Evolutionary conservation across 2,329 filamentous ascomycete species (phyloP).

Genomic region (Cladorrhinum sp.): DNA sequence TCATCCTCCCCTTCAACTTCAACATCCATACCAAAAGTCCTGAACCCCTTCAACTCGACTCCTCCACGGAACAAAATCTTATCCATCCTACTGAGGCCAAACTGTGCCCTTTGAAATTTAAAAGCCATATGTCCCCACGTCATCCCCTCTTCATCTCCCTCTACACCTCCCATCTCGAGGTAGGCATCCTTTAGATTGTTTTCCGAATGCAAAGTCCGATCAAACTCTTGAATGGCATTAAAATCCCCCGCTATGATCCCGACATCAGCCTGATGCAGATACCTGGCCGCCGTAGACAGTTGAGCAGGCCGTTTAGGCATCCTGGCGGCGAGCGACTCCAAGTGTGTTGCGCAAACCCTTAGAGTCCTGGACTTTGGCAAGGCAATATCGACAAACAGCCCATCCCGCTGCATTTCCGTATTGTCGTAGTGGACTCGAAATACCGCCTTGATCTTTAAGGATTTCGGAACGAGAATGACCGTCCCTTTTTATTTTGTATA

Average conservation of each 20-base stretch:
- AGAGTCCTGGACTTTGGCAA: constrained; percentile 34
- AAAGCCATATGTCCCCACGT: constrained; percentile 58
- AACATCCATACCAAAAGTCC: constrained; percentile 47
- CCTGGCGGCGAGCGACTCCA: constrained; percentile 50
- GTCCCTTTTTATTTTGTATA: constrained; percentile 46
- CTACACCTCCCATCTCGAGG: constrained; percentile 48
- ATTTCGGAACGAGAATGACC: constrained; percentile 48
- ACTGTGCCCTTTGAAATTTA: constrained; percentile 38
- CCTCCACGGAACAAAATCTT: constrained; percentile 53
- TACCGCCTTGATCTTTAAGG: constrained; percentile 40
- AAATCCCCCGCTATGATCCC: constrained; percentile 53
- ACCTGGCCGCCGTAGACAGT: constrained; percentile 41
- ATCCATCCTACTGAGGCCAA: constrained; percentile 53
- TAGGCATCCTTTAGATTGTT: constrained; percentile 52
- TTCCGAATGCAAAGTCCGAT: constrained; percentile 45
- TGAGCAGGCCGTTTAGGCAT: constrained; percentile 50
- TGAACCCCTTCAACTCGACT: constrained; percentile 34
- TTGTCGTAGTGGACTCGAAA: constrained; percentile 51
- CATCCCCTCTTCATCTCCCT: constrained; percentile 49
- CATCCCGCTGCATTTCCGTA: constrained; percentile 52
- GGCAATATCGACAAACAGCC: constrained; percentile 51
- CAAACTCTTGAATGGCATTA: constrained; percentile 56
- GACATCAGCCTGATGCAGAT: constrained; percentile 41
- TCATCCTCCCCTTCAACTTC: constrained; percentile 35
- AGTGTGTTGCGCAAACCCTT: constrained; percentile 55